Evolutionary conservation across 805 yeast species (phyloP).

Genomic region (Ogataea glucozyma): DNA sequence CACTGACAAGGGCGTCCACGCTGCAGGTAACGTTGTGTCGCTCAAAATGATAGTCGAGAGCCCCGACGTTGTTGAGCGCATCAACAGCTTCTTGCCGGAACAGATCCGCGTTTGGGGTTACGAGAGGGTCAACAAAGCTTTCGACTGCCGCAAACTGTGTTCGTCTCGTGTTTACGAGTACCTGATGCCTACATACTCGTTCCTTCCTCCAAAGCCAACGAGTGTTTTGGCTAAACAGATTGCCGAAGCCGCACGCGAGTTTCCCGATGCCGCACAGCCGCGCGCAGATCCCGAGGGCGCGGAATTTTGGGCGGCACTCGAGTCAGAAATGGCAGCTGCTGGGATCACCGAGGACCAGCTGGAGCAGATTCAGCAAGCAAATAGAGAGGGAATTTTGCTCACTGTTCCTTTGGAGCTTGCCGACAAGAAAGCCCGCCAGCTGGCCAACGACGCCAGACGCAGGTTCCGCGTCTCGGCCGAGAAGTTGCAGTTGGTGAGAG

Average conservation of each 20-base stretch:
- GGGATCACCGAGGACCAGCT: conserved; percentile 44
- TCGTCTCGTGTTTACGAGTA: conserved; percentile 95
- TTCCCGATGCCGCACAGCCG: conserved; percentile 62
- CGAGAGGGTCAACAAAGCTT: conserved; percentile 82
- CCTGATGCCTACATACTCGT: conserved; percentile 85
- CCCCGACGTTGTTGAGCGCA: conserved; percentile 65
- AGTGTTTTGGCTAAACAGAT: conserved; percentile 65
- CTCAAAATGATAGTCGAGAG: conserved; percentile 84
- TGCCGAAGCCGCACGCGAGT: conserved; percentile 47
- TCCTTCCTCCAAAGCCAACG: conserved; percentile 86
- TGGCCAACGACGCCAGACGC: conserved; percentile 70
- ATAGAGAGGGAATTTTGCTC: conserved; percentile 37
- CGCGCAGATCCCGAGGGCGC: conserved; percentile 67
- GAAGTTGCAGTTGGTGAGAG: conserved; percentile 62
- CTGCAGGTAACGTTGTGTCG: conserved; percentile 91
- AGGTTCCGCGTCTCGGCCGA: conserved; percentile 63
- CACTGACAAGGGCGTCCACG: conserved; percentile 96
- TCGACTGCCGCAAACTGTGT: conserved; percentile 94
- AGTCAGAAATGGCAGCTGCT: conserved; percentile 35
- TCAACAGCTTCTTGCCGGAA: conserved; percentile 76
- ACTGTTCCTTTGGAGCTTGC: conserved; percentile 38
- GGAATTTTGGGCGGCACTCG: conserved; percentile 67
- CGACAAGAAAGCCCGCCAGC: conserved; percentile 50
- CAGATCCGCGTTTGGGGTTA: conserved; percentile 93
- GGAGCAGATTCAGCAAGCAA: conserved; percentile 38